Conservation (phyloP, 2,329 filamentous ascomycete species). For the Sporothrix sp. region DNA sequence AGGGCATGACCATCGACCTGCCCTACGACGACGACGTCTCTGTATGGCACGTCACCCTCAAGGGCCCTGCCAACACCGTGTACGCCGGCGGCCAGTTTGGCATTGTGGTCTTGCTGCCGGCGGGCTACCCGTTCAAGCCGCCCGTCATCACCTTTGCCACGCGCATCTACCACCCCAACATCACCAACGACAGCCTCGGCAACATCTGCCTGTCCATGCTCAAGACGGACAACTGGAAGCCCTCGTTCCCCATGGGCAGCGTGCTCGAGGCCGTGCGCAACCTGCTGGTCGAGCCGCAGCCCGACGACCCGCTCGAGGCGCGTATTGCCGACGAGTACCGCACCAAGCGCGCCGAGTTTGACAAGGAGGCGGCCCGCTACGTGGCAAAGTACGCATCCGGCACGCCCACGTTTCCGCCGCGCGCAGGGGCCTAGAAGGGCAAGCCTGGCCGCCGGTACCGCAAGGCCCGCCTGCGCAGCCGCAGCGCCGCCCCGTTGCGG, state of each 20-base stretch:
- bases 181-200: constrained; percentile 77
- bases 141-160: constrained; percentile 71
- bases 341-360: constrained; percentile 56
- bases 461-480: no score
- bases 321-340: constrained; percentile 79
- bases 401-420: constrained; percentile 15
- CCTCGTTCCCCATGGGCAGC: constrained; percentile 62
- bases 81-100: constrained; percentile 63
- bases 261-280: constrained; percentile 69
- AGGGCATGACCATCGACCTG: constrained; percentile 38
- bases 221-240: constrained; percentile 86
- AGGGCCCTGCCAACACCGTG: constrained; percentile 34
- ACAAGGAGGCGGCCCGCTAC: constrained; percentile 66
- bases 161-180: constrained; percentile 92
- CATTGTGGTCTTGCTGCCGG: constrained; percentile 61
- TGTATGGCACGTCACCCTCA: constrained; percentile 42
- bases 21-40: constrained; percentile 39
- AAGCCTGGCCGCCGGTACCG: no score
- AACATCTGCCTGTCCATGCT: constrained; percentile 79
- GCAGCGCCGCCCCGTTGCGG: no score
- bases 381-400: constrained; percentile 60
- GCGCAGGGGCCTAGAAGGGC: not conserved
- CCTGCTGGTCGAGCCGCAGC: constrained; percentile 70
- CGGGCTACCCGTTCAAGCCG: constrained; percentile 84
- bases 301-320: constrained; percentile 80